Base-by-base conservation (phyloP, 2,329 filamentous ascomycete genomes). In the Aspergillus sergii region DNA sequence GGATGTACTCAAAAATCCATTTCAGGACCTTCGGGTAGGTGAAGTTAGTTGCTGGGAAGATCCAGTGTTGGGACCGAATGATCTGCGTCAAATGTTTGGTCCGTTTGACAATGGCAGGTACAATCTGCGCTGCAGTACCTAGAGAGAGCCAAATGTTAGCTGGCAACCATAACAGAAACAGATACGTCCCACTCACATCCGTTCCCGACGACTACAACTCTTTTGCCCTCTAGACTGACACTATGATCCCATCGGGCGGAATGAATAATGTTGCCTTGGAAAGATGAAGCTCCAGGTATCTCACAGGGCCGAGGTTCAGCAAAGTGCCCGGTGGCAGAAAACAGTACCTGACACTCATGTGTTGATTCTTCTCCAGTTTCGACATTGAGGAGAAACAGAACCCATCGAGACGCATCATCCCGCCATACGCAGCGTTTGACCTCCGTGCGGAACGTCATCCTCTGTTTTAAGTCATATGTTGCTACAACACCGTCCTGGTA, bases 61-160 rank as follows among this genome's bases (percentile, higher is more conserved):
- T 80, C 85, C 85, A 88, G 7, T 86, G 85, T 8, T 85, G 83
- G 7, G 82, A 82, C 28, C 84, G 77, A 79, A 88, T 82, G 7
- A 88, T 71, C 66, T 88, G 86, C 0, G 84, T 86, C 1, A 88
- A 79, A 6, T 81, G 82, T 66, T 83, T 86, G 12, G 81, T 82
- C 34, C 80, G 80, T 58, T 81, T 75, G 3, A 79, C 62, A 11
- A 73, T 56, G 10, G 68, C 64, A 9, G 71, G 71, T 4, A 73
- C 68, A n/a, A 73, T 69, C 54, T 73, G 71, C 2, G 70, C 64
- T n/a, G 63, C 71, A 14, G 69, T 72, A 36, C 34, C 34, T 36
- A 36, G 12, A 36, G 34, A 14, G 5, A 6, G 14, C 12, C 14
- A 2, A 36, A 36, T 6, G 12, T 36, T 36, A 36, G 5, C 12